A percentile compares a stretch with the other conserved stretches of the same genome.
Evolutionary conservation across 805 yeast genomes (phyloP).

Genomic region (Candida gorgasii): DNA sequence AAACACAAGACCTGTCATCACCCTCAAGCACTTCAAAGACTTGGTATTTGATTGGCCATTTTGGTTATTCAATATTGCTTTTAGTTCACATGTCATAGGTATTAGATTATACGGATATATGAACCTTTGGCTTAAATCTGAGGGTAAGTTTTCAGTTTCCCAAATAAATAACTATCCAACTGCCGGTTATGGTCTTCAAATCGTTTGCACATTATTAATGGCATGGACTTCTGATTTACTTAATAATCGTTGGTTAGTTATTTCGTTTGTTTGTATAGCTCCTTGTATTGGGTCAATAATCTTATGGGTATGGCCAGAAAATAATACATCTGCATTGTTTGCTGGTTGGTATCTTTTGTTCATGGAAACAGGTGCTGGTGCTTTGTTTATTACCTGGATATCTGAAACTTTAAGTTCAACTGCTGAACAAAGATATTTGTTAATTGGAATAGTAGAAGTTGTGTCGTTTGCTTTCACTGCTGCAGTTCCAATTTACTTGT

Average conservation of each 20-base stretch:
- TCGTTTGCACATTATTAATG: constrained; percentile 10
- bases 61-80: constrained; percentile 7
- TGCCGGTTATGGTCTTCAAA: constrained; percentile 12
- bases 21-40: background rate
- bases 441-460: constrained; percentile 24
- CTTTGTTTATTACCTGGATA: constrained; percentile 14
- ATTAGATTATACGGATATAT: constrained; percentile 11
- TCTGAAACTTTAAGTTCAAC: constrained; percentile 11
- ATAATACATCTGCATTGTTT: constrained; percentile 19
- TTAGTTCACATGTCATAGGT: constrained; percentile 6
- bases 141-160: constrained; percentile 4
- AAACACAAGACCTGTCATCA: constrained; percentile 8
- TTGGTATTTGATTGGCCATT: constrained; percentile 7
- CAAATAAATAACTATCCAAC: constrained; percentile 10
- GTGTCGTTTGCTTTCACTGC: constrained; percentile 32
- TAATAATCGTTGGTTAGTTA: constrained; percentile 11
- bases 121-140: constrained; percentile 15
- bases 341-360: constrained; percentile 18
- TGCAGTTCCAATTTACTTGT: constrained; percentile 33
- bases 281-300: constrained; percentile 17
- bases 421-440: constrained; percentile 14
- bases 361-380: constrained; percentile 16
- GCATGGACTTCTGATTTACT: constrained; percentile 14
- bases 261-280: constrained; percentile 10
- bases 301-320: constrained; percentile 20